A percentile compares a stretch with the other conserved stretches of the same genome.
phyloP scores from a whole-genome alignment of 148 eudicot species.

The Simmondsia chinensis region DNA sequence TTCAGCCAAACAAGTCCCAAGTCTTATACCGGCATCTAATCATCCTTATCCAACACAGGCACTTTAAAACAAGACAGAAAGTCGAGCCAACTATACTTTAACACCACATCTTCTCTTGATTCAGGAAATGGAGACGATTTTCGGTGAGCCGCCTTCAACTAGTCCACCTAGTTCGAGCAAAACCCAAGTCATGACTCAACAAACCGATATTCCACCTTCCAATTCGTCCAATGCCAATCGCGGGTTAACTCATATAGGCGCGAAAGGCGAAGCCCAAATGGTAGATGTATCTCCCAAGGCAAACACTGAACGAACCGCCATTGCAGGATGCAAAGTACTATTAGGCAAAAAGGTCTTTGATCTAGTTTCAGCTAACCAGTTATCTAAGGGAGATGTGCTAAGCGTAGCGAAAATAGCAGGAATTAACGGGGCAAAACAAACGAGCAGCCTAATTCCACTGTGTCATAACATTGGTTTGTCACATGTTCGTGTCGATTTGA shows the following conservation, averaged over 20 bases:
- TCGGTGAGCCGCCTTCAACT: slow-evolving; percentile 59
- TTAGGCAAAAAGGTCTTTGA: slow-evolving; percentile 64
- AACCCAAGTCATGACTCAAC: slow-evolving; percentile 18
- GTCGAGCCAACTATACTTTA: neutral
- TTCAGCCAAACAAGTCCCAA: neutral
- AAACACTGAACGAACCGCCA: slow-evolving; percentile 61
- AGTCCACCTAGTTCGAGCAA: slow-evolving; percentile 34
- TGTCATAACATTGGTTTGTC: slow-evolving; percentile 78
- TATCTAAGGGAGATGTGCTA: slow-evolving; percentile 83
- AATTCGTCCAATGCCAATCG: slow-evolving; percentile 9
- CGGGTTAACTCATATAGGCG: slow-evolving; percentile 50
- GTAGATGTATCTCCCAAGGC: slow-evolving; percentile 83
- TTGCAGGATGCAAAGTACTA: slow-evolving; percentile 81
- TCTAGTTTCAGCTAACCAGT: slow-evolving; percentile 75
- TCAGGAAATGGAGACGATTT: slow-evolving; percentile 78
- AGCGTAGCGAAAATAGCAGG: slow-evolving; percentile 89
- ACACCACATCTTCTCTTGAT: neutral
- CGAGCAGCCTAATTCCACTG: slow-evolving; percentile 80
- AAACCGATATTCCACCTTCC: slow-evolving; percentile 17
- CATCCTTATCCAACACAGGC: too few species aligned
- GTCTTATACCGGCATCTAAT: too few species aligned
- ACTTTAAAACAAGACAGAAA: neutral
- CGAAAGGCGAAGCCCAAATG: slow-evolving; percentile 85
- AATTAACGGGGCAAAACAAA: slow-evolving; percentile 72
- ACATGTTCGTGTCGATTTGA: slow-evolving; percentile 59